Evolutionary conservation across 139 green algal species (phyloP).

Genomic region (Coccomyxa sp.): DNA sequence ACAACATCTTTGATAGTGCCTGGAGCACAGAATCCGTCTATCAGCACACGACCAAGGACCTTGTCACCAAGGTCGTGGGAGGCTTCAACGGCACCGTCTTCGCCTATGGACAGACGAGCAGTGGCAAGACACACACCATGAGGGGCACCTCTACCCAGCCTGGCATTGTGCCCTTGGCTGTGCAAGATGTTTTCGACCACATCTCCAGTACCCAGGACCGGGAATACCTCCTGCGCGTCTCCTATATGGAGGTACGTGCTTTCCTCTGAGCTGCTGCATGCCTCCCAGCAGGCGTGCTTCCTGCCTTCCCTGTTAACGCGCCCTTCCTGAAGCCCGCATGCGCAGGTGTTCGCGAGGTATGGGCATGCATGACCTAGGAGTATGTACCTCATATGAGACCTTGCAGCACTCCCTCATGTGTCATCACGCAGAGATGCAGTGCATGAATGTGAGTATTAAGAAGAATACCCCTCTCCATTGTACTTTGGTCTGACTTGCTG

Average conservation of each 20-base stretch:
- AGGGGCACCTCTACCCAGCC: constrained; percentile 53
- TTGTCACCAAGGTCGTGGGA: constrained; percentile 76
- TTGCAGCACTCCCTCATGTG: too few relatives aligned
- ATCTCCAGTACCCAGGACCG: constrained; percentile 59
- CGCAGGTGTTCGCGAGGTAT: too few relatives aligned
- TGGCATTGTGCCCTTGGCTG: constrained; percentile 82
- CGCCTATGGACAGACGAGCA: constrained; percentile 95
- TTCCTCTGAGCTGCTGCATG: neutral
- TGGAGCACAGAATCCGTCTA: constrained; percentile 55
- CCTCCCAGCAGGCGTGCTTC: too few relatives aligned
- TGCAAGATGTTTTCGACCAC: constrained; percentile 75
- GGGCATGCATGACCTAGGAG: too few relatives aligned
- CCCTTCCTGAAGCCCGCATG: neutral
- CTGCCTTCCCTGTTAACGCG: neutral
- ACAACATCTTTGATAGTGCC: constrained; percentile 69
- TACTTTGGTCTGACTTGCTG: too few relatives aligned
- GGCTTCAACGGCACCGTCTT: constrained; percentile 81
- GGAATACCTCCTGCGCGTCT: constrained; percentile 93
- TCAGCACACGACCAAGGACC: constrained; percentile 39
- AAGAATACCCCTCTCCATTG: too few relatives aligned
- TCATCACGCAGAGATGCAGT: too few relatives aligned
- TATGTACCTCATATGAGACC: too few relatives aligned
- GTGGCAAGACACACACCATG: constrained; percentile 97
- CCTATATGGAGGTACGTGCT: constrained; percentile 90
- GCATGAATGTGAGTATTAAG: too few relatives aligned